A percentile compares a stretch with the other conserved stretches of the same genome.
Conservation (phyloP, 345 rosid species). For the Acer campestre region DNA sequence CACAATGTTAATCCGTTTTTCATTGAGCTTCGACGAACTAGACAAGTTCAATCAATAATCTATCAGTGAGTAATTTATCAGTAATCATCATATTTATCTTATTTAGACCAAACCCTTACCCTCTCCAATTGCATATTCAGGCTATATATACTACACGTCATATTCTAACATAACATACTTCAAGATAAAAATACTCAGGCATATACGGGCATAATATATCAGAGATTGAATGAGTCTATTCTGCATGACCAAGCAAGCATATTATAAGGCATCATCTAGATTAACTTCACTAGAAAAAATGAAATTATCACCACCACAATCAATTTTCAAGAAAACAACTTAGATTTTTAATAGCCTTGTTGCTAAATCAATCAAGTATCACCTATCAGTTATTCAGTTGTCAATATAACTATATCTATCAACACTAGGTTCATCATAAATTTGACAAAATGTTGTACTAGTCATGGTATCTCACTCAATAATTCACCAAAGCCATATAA, state of each 20-base stretch:
- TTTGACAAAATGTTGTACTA: background rate
- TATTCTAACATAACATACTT: background rate
- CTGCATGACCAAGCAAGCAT: background rate
- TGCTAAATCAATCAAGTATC: background rate
- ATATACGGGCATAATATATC: too few species aligned
- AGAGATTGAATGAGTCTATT: too few species aligned
- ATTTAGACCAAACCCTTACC: too few species aligned
- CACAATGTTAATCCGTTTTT: constrained; percentile 44
- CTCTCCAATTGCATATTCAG: background rate
- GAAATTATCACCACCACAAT: background rate
- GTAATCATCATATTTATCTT: background rate
- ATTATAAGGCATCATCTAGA: background rate
- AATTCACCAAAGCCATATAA: background rate
- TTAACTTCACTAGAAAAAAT: background rate
- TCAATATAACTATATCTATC: background rate
- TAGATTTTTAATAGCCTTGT: background rate
- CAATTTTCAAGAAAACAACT: background rate
- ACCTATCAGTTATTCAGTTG: background rate
- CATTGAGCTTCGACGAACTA: constrained; percentile 38
- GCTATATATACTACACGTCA: background rate
- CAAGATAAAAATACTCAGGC: too few species aligned
- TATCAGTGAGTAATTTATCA: background rate
- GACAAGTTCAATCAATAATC: constrained; percentile 20
- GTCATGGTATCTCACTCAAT: background rate
- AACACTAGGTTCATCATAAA: background rate